Base-by-base conservation (phyloP, 495 filamentous ascomycete species). In the Astrocystis sublimbata region DNA sequence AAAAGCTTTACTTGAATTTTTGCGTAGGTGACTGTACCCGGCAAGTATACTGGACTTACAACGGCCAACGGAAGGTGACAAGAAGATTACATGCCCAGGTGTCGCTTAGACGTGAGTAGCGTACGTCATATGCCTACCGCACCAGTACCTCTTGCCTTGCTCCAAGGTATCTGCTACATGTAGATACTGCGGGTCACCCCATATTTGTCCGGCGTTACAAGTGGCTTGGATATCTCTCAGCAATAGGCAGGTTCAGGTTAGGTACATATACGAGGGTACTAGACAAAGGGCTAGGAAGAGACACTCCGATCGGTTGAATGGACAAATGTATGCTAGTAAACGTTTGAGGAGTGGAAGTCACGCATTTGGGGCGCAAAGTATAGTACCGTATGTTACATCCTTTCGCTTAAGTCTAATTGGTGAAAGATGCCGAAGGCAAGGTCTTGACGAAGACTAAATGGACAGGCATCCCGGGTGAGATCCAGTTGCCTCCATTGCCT, bases 101-200 rank as follows among this genome's bases (percentile, higher is more conserved):
- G 23, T 35, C 8, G 30, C 49, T 35, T 10, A 52, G 4, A 30
- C n/a, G 6, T 19, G 19, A 26, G 9, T 12, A 28, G 49, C 21
- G 12, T 52, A 52, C 49, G 49, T 52, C 49, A 52, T 52, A 52
- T 35, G 26, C 49, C 49, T 52, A 35, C 49, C 3, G 3, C 26
- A 10, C n/a, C 3, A 1, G 49, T 35, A 52, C 30, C 35, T 35
- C 30, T 52, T 52, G 49, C 30, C 28, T 35, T 6, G n/a, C n/a
- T 19, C 13, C 1, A 6, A 52, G 30, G 15, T 30, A 52, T n/a
- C n/a, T n/a, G 49, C 49, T 23, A 35, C 49, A 33, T 35, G 49
- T 35, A 40, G 17, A 45, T 45, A 57, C 36, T 23, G 54, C 54
- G 54, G 54, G 54, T 45, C 54, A 10, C 40, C 24, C 54, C 40